These are phyloP conservation scores for Xylaria nigripes DNA, from an alignment of 495 filamentous ascomycete species.

Conservation along the genomic window DNA sequence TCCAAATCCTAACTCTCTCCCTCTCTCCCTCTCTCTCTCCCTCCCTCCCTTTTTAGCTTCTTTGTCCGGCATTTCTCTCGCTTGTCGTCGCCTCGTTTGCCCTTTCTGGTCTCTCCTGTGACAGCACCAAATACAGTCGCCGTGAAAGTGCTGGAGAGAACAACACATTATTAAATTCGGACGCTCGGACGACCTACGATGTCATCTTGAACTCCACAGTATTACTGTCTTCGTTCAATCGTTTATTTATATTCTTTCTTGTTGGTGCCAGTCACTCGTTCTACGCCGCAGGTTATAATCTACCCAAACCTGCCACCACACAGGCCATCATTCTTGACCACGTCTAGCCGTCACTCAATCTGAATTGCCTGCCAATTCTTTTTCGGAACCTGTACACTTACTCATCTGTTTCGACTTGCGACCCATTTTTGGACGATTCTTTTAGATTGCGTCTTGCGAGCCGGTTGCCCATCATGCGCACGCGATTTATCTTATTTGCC, in stretches of 20 bases:
- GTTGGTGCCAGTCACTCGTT: constrained; percentile 6
- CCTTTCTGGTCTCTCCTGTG: too few species aligned
- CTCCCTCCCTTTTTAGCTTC: background rate
- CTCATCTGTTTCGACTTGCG: background rate
- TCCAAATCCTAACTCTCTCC: background rate
- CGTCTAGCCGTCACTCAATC: background rate
- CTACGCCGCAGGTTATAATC: background rate
- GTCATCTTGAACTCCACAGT: constrained; percentile 1
- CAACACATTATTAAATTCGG: background rate
- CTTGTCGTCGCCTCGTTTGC: background rate
- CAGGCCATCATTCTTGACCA: background rate
- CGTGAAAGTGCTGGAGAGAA: background rate
- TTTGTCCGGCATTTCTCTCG: background rate
- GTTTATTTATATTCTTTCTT: background rate
- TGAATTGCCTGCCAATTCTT: background rate
- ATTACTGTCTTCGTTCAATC: background rate
- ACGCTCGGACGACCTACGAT: constrained; percentile 3
- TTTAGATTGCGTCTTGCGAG: background rate
- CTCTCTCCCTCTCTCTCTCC: too few species aligned
- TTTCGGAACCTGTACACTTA: background rate
- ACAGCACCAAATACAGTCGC: too few species aligned
- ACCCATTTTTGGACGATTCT: background rate
- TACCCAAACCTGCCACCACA: background rate
- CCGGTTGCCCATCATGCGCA: constrained; percentile 6
- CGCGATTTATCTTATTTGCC: constrained; percentile 5